These are phyloP conservation scores for Cladosporium velox DNA, from an alignment of 2,329 filamentous ascomycete genomes.

Conservation along the genomic window DNA sequence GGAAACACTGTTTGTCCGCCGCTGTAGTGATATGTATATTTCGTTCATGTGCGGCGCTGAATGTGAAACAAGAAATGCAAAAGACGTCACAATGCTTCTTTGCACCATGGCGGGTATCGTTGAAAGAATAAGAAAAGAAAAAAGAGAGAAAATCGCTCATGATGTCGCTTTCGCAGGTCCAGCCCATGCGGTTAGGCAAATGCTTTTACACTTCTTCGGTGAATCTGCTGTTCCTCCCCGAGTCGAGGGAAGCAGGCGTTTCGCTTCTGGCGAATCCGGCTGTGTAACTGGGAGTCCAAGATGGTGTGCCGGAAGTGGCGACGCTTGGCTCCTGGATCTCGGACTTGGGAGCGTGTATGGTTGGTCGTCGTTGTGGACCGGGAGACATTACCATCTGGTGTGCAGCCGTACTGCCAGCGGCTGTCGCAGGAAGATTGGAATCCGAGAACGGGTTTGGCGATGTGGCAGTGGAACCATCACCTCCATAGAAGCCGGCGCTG, in stretches of 20 bases:
- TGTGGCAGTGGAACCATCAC: constrained; percentile 32
- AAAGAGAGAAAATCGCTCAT: constrained; percentile 15
- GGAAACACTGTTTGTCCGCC: not conserved
- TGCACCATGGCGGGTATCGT: constrained; percentile 17
- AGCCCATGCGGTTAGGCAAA: too few relatives aligned
- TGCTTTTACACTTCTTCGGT: constrained; percentile 32
- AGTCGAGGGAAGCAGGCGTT: constrained; percentile 29
- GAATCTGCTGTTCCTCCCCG: constrained; percentile 31
- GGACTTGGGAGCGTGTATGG: constrained; percentile 36
- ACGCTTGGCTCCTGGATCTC: constrained; percentile 29
- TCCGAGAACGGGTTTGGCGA: constrained; percentile 20
- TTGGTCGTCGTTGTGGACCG: constrained; percentile 37
- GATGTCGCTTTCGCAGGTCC: not conserved
- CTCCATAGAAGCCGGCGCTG: constrained; percentile 46
- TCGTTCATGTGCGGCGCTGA: not conserved
- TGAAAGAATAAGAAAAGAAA: constrained; percentile 14
- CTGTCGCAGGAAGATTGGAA: constrained; percentile 9
- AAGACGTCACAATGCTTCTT: constrained; percentile 8
- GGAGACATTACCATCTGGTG: constrained; percentile 36
- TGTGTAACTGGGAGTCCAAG: constrained; percentile 21
- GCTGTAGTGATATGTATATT: not conserved
- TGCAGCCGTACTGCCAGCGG: not conserved
- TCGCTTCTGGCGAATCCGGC: constrained; percentile 27
- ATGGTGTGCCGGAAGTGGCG: constrained; percentile 21
- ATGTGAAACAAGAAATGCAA: not conserved